phyloP scores from a whole-genome alignment of 2,329 filamentous ascomycete species.

The Uncinocarpus reesii region DNA sequence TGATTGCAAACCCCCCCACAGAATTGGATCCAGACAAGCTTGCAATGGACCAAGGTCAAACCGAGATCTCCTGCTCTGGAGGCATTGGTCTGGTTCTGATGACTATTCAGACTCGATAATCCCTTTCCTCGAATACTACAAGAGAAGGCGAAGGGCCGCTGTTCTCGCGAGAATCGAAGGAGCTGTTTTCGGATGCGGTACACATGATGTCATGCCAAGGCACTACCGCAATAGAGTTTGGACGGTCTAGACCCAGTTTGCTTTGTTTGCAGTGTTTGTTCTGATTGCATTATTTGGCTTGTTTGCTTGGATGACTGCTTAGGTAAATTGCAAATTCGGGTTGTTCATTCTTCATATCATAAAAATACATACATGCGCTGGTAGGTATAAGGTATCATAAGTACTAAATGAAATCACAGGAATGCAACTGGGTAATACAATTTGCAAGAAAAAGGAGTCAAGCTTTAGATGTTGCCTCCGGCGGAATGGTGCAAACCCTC shows the following conservation, averaged over 20 bases:
- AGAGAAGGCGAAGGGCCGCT: no score
- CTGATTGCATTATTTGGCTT: neutral
- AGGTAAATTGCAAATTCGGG: neutral
- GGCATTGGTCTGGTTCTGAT: no score
- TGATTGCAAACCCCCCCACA: neutral
- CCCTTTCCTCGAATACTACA: no score
- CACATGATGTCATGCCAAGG: no score
- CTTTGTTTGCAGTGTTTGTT: neutral
- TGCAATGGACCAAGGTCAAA: neutral
- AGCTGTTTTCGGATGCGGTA: no score
- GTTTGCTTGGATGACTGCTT: no score
- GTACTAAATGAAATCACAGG: neutral
- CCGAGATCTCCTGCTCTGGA: neutral
- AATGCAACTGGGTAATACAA: neutral
- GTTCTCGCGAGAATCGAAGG: no score
- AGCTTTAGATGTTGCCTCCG: conserved; percentile 3
- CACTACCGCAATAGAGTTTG: neutral
- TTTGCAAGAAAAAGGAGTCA: neutral
- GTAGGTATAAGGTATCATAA: neutral
- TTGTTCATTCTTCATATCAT: neutral
- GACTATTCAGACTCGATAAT: no score
- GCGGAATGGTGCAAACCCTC: conserved; percentile 15
- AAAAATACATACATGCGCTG: conserved; percentile 4
- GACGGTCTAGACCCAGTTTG: neutral
- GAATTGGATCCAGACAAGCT: neutral